Base-by-base conservation (phyloP, 345 rosid genomes). In the Melaleuca alternifolia region DNA sequence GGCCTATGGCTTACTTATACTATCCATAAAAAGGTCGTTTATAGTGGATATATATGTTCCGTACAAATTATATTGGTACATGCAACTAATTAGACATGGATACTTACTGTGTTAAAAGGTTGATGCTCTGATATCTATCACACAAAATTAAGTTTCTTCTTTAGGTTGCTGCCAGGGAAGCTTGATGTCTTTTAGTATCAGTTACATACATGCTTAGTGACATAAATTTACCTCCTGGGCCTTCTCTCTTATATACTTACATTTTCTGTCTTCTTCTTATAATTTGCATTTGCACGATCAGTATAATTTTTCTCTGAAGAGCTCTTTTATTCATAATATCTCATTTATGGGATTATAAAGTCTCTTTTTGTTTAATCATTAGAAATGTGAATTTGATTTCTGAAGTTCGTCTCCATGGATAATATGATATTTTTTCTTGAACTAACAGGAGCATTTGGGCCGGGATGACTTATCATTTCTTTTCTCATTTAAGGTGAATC, bases 401-500 rank as follows among this genome's bases (percentile, higher is more conserved):
- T 48, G 82, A 51, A 28, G 41, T 82, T 16, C 5, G 3, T 51
- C 37, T 59, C 77, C 1, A 0, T 20, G 48, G 37, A 71, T 71
- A 71, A 37, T 33, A 24, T 71, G 48, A 71, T 71, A 71, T 71
- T 33, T 18, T 37, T 37, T 71, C 48, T 37, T 18, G 81, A 71
- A 37, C 13, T 71, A 76, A 86, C 98, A 97, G 98, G 99, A 94
- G 90, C 99, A 97, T 92, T 89, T 94, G 92, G 94, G 96, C 86
- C 92, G 95, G 89, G 99, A 97, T 87, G 98, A 96, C 90, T 91
- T 90, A 54, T 89, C 99, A 51, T 97, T 97, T 91, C 90, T 94
- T 89, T 97, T 95, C 91, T 95, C 98, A 51, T 94, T 95, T 83
- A 97, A 95, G 98, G 99, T 94, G 90, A 82, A 82, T 82, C 88